Conservation (phyloP, 2,329 filamentous ascomycete species). For the Colletotrichum abscissum region DNA sequence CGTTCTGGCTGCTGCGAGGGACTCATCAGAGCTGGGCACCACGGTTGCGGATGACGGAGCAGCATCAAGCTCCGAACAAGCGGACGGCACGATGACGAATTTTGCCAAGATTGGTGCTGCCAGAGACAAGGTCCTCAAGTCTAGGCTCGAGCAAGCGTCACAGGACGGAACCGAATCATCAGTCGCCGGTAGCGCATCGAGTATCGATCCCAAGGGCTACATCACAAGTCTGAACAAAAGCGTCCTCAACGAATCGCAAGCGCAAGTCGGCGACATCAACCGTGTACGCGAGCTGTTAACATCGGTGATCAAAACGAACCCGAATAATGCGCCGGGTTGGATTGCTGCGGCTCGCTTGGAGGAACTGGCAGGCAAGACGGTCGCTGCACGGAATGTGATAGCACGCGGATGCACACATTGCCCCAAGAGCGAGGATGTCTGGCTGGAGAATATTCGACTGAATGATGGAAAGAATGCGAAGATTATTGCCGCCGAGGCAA, state of each 20-base stretch:
- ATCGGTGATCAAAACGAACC: slow-evolving; percentile 97
- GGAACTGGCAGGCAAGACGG: slow-evolving; percentile 90
- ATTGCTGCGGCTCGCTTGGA: slow-evolving; percentile 94
- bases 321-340: slow-evolving; percentile 94
- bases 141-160: slow-evolving; percentile 91
- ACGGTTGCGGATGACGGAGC: slow-evolving; percentile 86
- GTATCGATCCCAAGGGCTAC: slow-evolving; percentile 95
- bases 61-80: slow-evolving; percentile 58
- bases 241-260: slow-evolving; percentile 81
- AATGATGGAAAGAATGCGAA: slow-evolving; percentile 95
- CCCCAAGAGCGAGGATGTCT: slow-evolving; percentile 93
- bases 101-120: slow-evolving; percentile 98
- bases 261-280: slow-evolving; percentile 94
- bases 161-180: slow-evolving; percentile 75
- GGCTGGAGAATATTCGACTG: slow-evolving; percentile 94
- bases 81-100: slow-evolving; percentile 95
- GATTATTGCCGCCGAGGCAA: slow-evolving; percentile 92
- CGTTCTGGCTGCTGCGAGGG: slow-evolving; percentile 87
- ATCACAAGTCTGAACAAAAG: slow-evolving; percentile 90
- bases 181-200: slow-evolving; percentile 83
- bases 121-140: slow-evolving; percentile 93
- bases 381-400: slow-evolving; percentile 89
- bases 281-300: slow-evolving; percentile 92
- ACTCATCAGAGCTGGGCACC: slow-evolving; percentile 84
- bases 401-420: slow-evolving; percentile 89